Base-by-base conservation (phyloP, 2,329 filamentous ascomycete species). In the Fusarium phyllophilum region DNA sequence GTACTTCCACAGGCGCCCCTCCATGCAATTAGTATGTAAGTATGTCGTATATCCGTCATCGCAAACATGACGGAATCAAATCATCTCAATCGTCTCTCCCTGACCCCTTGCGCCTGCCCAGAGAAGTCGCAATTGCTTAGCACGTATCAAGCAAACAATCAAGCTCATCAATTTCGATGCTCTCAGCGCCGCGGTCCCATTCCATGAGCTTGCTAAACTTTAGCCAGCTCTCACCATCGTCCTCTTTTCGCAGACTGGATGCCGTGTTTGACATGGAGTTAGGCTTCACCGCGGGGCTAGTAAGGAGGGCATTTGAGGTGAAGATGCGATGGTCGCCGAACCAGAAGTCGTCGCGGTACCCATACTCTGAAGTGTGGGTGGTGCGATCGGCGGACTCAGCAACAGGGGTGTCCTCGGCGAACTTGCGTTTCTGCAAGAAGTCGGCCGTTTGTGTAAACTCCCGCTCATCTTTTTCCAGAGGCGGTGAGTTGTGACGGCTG, bases 371-470 rank as follows among this genome's bases (percentile, higher is more conserved):
- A 31, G 74, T 71, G 15, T 76, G 66, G 18, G 66, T 76, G 59
- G 66, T 76, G 60, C 81, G 81, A 59, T 83, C 81, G 24, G 68
- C 56, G 24, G 74, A 70, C 26, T 83, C 82, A 49, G 78, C 64
- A 46, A 75, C 70, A 22, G 79, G 72, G 15, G 70, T 60, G 45
- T 85, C 85, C 34, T 87, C 86, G 49, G 82, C 86, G 29, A 91
- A 84, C 78, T 91, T 92, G 70, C 89, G 85, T 80, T 89, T 91
- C 78, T 90, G 94, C 77, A 98, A 89, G 55, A 92, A 94, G 75
- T 94, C 94, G 22, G 96, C 96, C 3, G 95, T 98, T 83, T 97
- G 94, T 12, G 96, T 98, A 80, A 99, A 99, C 83, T 98, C 96
- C 79, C 93, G 94, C 86, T 98, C 96, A 77, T 98, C 96, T 78